Conservation (phyloP, 371 early-diverging fungal species). For the Mucor piriformis region DNA sequence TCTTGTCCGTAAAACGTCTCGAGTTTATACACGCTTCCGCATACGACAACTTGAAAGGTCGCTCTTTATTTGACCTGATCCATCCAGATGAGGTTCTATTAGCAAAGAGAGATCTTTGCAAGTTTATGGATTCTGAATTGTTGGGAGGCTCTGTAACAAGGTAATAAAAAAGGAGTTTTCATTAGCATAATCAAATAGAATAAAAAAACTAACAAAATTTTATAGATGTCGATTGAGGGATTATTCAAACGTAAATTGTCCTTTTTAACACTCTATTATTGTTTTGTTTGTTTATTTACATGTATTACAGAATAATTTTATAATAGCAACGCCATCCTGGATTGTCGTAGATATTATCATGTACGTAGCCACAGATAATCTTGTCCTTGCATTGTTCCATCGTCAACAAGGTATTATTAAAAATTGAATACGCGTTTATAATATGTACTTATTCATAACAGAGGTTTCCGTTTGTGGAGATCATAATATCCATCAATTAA, state of each 20-base stretch:
- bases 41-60: constrained; percentile 27
- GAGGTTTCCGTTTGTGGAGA: neutral
- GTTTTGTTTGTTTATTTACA: neutral
- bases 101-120: constrained; percentile 56
- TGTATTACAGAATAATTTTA: constrained; percentile 2
- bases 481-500: neutral
- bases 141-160: constrained; percentile 63
- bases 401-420: constrained; percentile 14
- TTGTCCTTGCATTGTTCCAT: constrained; percentile 63
- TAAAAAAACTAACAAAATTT: no score
- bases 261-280: neutral
- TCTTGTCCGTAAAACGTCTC: constrained; percentile 29
- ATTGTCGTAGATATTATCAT: constrained; percentile 59
- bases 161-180: constrained; percentile 30
- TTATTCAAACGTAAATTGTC: constrained; percentile 14
- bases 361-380: constrained; percentile 60
- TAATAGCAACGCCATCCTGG: constrained; percentile 24
- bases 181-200: no score
- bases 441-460: neutral
- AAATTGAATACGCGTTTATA: no score
- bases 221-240: constrained; percentile 33
- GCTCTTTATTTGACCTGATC: constrained; percentile 60
- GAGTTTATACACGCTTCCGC: constrained; percentile 31
- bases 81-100: constrained; percentile 62
- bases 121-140: constrained; percentile 50